Evolutionary conservation across 164 flowering plant species (phyloP), one percentile per base, ranked within the genome.

Genomic region (Cinnamomum chago): DNA sequence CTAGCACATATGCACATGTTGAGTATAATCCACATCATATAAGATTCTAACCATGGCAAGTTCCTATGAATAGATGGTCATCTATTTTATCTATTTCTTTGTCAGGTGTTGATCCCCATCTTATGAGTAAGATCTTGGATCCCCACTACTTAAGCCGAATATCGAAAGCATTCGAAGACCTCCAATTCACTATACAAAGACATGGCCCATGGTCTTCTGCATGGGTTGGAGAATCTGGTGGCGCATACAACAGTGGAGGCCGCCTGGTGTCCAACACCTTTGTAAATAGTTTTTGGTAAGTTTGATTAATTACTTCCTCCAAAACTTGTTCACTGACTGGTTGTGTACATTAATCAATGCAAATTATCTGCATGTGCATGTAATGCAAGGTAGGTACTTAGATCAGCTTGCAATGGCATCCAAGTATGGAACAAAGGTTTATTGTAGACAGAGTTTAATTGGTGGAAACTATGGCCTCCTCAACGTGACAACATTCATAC

Each of bases 161-260:
- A 76, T 60, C 83, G 9, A 35, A 75, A 70, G 85, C 89, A 35
- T 92, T 88, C 80, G 58, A 58, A 51, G 71, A 73, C 68, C 82
- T 89, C 25, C 33, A 65, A 5, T 72, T 76, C 23, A 84, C 86
- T 64, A 81, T 92, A 23, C 33, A 84, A 71, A 77, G 25, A 51
- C 47, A 85, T 76, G 92, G 91, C 28, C 90, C 90, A 18, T 88
- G 92, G 92, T 82, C 99, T 40, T 86, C 90, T 68, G 91, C 92
- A 28, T 95, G 99, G 99, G 98, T 95, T 75, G 95, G 98, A 62
- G 99, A 95, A 83, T 83, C 99, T 74, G 99, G 98, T 62, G 99
- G 99, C 33, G 96, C 96, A 40, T 95, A 81, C 77, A 95, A 95
- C 74, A 95, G 88, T 67, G 99, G 99, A 33, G 97, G 92, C 17